Evolutionary conservation across 768 basidiomycete genomes (phyloP), one percentile per base, ranked within the genome.

Genomic region (Suillus subaureus): DNA sequence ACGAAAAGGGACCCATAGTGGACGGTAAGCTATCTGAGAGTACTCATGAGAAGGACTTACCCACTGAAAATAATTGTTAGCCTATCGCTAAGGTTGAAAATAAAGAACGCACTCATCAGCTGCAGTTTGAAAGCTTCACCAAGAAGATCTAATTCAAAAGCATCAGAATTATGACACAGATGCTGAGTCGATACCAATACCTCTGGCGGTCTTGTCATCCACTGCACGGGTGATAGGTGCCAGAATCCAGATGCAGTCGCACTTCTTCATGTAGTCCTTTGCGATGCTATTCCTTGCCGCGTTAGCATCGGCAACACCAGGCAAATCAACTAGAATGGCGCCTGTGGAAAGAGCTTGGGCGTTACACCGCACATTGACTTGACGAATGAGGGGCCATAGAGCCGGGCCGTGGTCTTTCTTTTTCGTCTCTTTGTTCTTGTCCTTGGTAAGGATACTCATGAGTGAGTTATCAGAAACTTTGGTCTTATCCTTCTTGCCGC

Each of bases 281-380:
- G 88, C 86, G 52, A 89, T 88, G 57, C 78, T 84, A 71, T 85
- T 85, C 63, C 87, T 78, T 16, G 88, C 88, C 13, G 86, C 86
- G 70, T 89, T 89, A 21, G 87, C 85, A 71, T 89, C 88, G 15
- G 86, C 86, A 31, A 87, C 85, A 79, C 88, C 88, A 61, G 88
- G 88, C 64, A 89, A 75, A 71, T 89, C 88, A 21, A 88, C 87
- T n/a, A 89, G 73, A 26, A 87, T 77, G 1, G 86, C 85, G n/a
- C 88, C 87, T 1, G 85, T 86, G 16, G 83, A 80, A 45, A 89
- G 77, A 12, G 85, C 86, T 8, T 74, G 69, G 0, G 86, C 78
- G 54, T 78, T 77, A 73, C 85, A 87, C 11, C 83, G 81, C n/a
- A 89, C 85, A 65, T 83, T 84, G 55, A 89, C 87, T 73, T 86